Evolutionary conservation across 129 eudicot species (phyloP).

Genomic region (Centella asiatica): DNA sequence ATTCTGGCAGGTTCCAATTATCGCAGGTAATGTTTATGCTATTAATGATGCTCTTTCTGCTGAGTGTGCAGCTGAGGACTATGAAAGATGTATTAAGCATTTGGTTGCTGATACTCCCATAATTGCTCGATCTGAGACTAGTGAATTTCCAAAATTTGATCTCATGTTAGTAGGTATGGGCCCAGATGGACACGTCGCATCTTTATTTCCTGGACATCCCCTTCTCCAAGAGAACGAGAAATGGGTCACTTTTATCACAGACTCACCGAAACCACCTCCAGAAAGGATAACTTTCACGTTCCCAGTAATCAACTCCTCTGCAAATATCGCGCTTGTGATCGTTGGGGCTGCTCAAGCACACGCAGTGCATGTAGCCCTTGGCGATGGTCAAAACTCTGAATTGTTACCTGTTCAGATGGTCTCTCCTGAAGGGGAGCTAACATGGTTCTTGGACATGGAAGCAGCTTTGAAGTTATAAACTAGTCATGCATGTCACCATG

Average conservation of each 20-base stretch:
- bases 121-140: conserved; percentile 2
- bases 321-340: conserved; percentile 16
- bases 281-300: conserved; percentile 22
- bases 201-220: conserved; percentile 14
- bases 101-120: conserved; percentile 8
- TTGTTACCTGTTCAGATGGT: conserved; percentile 17
- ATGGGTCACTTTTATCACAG: conserved; percentile 11
- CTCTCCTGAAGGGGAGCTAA: conserved; percentile 16
- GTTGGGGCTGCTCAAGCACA: conserved; percentile 10
- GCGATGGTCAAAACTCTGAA: not conserved
- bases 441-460: conserved; percentile 21
- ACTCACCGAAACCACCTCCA: conserved; percentile 25
- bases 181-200: conserved; percentile 17
- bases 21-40: conserved; percentile 4
- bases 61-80: conserved; percentile 19
- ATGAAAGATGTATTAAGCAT: conserved; percentile 13
- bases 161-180: conserved; percentile 23
- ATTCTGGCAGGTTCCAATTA: conserved; percentile 21
- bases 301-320: conserved; percentile 25
- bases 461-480: not conserved
- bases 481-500: not conserved
- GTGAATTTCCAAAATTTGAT: conserved; percentile 19
- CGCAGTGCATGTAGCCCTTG: conserved; percentile 14
- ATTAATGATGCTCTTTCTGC: conserved; percentile 16
- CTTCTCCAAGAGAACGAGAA: conserved; percentile 3